Evolutionary conservation across 768 basidiomycete species (phyloP), one percentile per base, ranked within the genome.

Genomic region (Candolleomyces aberdarensis): DNA sequence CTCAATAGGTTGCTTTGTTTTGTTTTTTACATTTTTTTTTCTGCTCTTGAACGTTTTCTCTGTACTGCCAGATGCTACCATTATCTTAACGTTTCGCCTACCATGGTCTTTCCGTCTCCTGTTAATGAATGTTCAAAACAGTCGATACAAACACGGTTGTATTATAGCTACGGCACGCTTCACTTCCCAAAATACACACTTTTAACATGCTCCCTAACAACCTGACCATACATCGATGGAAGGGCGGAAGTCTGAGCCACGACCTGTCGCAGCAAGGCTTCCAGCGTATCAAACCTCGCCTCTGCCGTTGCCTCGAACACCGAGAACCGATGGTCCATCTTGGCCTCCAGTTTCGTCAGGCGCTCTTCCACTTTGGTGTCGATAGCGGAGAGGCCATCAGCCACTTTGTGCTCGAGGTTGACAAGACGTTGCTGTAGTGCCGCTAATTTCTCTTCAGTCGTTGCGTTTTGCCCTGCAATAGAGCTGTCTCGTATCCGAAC

Each of bases 341-440:
- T 9, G 1, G 56, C 56, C 55, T 74, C 73, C 58, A 76, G 56
- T 20, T 65, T 62, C 13, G 64, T 54, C 19, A 75, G 60, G 3
- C 70, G 69, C 46, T 66, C 68, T 54, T 75, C 70, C 10, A 74
- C 61, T 47, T 63, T 65, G 2, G 39, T 57, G 39, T 65, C 62
- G 11, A 56, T 68, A 8, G 67, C 60, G 15, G 70, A 64, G 31
- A 74, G 68, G n/a, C 70, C 64, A 8, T 71, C 65, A 0, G 67
- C 57, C 10, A 75, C 55, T 44, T 70, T 75, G 44, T 67, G 65
- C 59, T 75, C 74, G 46, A 75, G 57, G 15, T 59, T 63, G 5
- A 67, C 57, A 26, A 76, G 58, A 9, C 71, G 70, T 57, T 70
- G 71, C 40, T 75, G 73, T 0, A 76, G 69, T 31, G 69, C 65